These are phyloP conservation scores for Fusarium citri DNA, from an alignment of 2,329 filamentous ascomycete genomes.

Conservation along the genomic window DNA sequence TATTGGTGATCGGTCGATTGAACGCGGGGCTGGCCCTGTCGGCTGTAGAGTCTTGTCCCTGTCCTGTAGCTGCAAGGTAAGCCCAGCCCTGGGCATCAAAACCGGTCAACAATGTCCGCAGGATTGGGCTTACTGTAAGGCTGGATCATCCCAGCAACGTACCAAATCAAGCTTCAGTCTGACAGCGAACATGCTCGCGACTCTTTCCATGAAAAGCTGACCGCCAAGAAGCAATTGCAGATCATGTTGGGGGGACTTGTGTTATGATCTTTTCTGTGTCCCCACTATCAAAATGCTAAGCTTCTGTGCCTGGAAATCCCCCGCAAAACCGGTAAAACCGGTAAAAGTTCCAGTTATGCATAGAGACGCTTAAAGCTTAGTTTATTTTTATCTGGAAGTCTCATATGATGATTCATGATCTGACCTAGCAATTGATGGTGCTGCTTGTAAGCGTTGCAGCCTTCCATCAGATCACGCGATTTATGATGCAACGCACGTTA, in stretches of 20 bases:
- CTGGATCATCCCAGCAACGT: neutral
- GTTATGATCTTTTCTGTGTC: neutral
- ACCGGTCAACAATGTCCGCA: constrained; percentile 18
- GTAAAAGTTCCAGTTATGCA: neutral
- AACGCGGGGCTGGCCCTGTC: constrained; percentile 15
- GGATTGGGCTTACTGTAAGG: constrained; percentile 7
- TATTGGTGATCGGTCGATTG: neutral
- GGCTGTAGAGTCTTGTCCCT: neutral
- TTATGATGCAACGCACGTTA: neutral
- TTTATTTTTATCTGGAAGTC: neutral
- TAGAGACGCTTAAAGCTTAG: neutral
- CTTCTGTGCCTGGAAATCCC: constrained; percentile 17
- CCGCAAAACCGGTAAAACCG: neutral
- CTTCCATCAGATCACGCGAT: constrained; percentile 12
- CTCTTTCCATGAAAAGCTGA: neutral
- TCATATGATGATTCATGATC: neutral
- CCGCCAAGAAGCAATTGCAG: neutral
- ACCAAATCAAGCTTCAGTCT: neutral
- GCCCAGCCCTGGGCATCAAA: neutral
- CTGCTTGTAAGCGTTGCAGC: neutral
- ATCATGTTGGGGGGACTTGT: neutral
- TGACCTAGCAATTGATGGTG: neutral
- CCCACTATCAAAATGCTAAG: neutral
- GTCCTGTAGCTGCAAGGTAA: constrained; percentile 13
- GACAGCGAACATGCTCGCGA: neutral